Conservation (phyloP, 805 yeast genomes). For the Wickerhamomyces hampshirensis region DNA sequence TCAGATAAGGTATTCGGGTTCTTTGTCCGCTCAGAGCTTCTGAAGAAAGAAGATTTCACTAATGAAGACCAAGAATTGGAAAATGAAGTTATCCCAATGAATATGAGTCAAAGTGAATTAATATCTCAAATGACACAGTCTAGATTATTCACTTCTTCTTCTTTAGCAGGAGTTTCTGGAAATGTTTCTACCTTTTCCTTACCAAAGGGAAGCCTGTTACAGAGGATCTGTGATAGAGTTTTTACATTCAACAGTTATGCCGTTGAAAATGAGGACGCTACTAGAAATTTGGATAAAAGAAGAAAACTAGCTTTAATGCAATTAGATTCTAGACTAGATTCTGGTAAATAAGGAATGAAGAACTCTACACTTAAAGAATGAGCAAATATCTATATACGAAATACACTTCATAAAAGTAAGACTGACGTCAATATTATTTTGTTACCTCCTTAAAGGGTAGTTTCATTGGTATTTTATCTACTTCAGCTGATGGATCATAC, state of each 20-base stretch:
- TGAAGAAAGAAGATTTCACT: conserved; percentile 22
- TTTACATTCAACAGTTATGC: conserved; percentile 1
- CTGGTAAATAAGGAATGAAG: neutral
- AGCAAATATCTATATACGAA: no score
- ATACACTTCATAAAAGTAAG: no score
- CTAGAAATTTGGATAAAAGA: conserved; percentile 30
- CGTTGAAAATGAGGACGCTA: conserved; percentile 3
- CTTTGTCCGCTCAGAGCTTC: conserved; percentile 19
- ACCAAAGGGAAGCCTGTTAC: conserved; percentile 14
- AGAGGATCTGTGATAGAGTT: conserved; percentile 6
- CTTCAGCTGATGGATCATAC: no score
- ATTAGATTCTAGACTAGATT: conserved; percentile 23
- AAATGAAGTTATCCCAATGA: conserved; percentile 18
- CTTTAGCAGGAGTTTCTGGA: conserved; percentile 35
- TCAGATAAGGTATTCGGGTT: conserved; percentile 22
- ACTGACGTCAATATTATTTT: no score
- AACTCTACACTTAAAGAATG: neutral
- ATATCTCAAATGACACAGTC: conserved; percentile 32
- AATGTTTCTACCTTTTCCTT: conserved; percentile 30
- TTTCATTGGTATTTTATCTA: no score
- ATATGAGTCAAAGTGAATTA: conserved; percentile 16
- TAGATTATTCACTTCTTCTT: conserved; percentile 34
- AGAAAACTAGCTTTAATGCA: conserved; percentile 37
- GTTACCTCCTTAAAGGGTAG: neutral
- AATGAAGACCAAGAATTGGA: conserved; percentile 21